Conservation (phyloP, 441 rosid genomes). For the Raphanus hybrid region DNA sequence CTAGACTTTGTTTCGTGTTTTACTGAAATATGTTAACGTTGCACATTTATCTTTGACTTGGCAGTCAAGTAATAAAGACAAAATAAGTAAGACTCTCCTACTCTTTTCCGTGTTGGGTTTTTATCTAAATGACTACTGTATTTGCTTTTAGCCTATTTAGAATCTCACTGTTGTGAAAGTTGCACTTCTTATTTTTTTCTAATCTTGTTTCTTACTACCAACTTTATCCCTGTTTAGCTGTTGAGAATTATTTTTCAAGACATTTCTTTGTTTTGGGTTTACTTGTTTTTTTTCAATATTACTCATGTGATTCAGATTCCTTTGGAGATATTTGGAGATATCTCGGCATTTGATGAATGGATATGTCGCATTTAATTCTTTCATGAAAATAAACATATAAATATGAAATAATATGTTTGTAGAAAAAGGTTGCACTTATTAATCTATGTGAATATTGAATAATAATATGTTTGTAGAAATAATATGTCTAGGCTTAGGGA, state of each 20-base stretch:
- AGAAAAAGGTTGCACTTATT: slow-evolving; percentile 11
- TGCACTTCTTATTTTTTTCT: neutral
- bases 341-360: slow-evolving; percentile 5
- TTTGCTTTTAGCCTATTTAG: slow-evolving; percentile 7
- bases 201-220: neutral
- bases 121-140: neutral
- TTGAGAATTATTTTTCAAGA: neutral
- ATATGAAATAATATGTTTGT: slow-evolving; percentile 23
- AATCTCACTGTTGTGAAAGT: neutral
- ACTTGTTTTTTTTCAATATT: neutral
- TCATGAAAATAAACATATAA: slow-evolving; percentile 24
- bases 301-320: slow-evolving; percentile 1
- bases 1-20: slow-evolving; percentile 11
- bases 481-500: no score
- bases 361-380: slow-evolving; percentile 29
- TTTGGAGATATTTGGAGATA: slow-evolving; percentile 3
- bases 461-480: no score
- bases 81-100: slow-evolving; percentile 5
- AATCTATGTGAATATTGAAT: neutral
- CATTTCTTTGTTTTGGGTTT: neutral
- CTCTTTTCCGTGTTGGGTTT: slow-evolving; percentile 16
- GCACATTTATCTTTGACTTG: slow-evolving; percentile 25
- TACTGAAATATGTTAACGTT: neutral
- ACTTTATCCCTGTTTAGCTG: no score
- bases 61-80: slow-evolving; percentile 12